Base-by-base conservation (phyloP, 192 early-diverging fungal genomes). In the Mortierella antarctica region DNA sequence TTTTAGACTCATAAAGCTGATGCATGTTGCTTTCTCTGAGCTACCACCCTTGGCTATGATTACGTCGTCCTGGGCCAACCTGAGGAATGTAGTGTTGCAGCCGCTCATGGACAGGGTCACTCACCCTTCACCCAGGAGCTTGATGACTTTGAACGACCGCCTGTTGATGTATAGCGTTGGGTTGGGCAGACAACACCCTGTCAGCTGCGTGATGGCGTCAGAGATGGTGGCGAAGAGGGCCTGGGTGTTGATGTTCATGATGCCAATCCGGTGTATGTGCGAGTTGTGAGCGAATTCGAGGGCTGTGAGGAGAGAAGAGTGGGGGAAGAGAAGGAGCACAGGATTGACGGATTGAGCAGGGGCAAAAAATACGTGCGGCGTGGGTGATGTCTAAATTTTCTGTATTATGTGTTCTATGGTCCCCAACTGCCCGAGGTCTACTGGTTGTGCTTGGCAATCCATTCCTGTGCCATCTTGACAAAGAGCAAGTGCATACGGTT, bases 401-500 rank as follows among this genome's bases (percentile, higher is more conserved):
- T n/a, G n/a, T n/a, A n/a, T n/a, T n/a, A 31, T 31, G 31, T 31
- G 31, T 31, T 31, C 31, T 31, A 31, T 31, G n/a, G n/a, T n/a
- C n/a, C 31, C 31, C 31, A 31, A 31, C 31, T 31, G 31, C 31
- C 31, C 3, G 31, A 31, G 31, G 13, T 67, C 59, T 77, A 69
- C 54, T 78, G 63, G 7, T 49, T 46, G 15, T 70, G 61, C n/a
- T 56, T n/a, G 21, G 63, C 62, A 53, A 79, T 79, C 69, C 76
- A 69, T 17, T 82, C 62, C 47, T 82, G 82, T 31, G 87, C 86
- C 56, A 87, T 57, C 44, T 70, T 61, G 53, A 88, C 87, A 93
- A 98, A 99, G 84, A 91, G 97, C 60, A 83, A 82, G 80, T 99
- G 98, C 86, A 97, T 92, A 23, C 96, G 83, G 71, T 88, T 88